Percentiles rank a stretch among this genome's conserved stretches.
phyloP scores from a whole-genome alignment of 2,329 filamentous ascomycete genomes.

The Chaetomiaceae sp. region DNA sequence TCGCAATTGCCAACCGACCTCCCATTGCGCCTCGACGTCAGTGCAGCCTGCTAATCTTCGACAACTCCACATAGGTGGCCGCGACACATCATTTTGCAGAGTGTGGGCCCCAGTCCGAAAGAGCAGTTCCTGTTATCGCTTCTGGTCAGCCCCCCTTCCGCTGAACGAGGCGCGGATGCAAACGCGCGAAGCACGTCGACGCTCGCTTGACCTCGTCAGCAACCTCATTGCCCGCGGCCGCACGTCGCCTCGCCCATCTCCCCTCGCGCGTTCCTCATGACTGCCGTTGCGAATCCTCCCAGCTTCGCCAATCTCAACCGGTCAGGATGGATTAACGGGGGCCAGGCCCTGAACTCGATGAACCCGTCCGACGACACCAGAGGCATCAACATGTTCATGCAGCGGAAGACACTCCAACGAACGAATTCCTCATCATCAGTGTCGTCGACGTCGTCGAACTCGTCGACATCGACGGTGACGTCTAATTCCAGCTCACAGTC shows the following conservation, averaged over 20 bases:
- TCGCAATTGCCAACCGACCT: conserved; percentile 11
- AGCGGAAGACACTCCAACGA: conserved; percentile 80
- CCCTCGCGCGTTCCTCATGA: conserved; percentile 48
- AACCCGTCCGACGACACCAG: conserved; percentile 72
- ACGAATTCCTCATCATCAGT: conserved; percentile 89
- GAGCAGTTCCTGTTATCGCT: conserved; percentile 14
- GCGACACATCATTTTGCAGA: conserved; percentile 15
- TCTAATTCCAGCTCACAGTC: conserved; percentile 53
- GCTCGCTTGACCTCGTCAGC: conserved; percentile 9
- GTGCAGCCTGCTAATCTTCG: conserved; percentile 20
- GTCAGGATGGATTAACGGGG: conserved; percentile 61
- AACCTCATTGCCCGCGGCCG: conserved; percentile 21
- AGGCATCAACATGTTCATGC: conserved; percentile 70
- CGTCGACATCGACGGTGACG: conserved; percentile 60
- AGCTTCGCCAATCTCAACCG: conserved; percentile 60
- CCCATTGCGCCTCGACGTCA: conserved; percentile 21
- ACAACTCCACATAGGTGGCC: conserved; percentile 16
- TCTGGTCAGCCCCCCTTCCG: conserved; percentile 6
- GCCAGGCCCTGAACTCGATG: conserved; percentile 57
- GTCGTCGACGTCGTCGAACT: conserved; percentile 58
- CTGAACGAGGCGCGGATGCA: conserved; percentile 15
- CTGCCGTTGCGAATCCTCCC: conserved; percentile 62
- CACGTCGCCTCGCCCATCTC: conserved; percentile 18
- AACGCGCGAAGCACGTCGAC: conserved; percentile 4
- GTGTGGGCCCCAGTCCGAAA: conserved; percentile 9